A percentile compares a stretch with the other conserved stretches of the same genome.
These are phyloP conservation scores for Poterioochromonas sp. DNA, from an alignment of 352 stramenopile species.

Conservation along the genomic window DNA sequence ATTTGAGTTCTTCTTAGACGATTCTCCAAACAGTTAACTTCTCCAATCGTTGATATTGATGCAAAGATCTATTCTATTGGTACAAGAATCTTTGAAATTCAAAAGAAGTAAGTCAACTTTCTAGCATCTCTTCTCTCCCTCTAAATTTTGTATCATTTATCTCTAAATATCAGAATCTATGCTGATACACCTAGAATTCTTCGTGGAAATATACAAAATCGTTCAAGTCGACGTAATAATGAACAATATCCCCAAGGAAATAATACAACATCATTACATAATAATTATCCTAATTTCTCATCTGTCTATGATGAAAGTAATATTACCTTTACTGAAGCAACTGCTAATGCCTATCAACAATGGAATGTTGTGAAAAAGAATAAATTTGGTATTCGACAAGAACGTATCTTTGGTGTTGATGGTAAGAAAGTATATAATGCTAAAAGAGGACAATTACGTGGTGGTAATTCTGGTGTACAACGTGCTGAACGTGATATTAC, in stretches of 20 bases:
- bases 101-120: not conserved
- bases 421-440: constrained; percentile 49
- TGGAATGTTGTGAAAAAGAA: constrained; percentile 49
- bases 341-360: constrained; percentile 41
- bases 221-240: too few relatives aligned
- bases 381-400: constrained; percentile 44
- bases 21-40: not conserved
- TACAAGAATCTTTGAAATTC: not conserved
- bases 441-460: constrained; percentile 36
- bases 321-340: constrained; percentile 27
- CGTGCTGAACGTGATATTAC: constrained; percentile 6
- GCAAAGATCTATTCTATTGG: not conserved
- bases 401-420: constrained; percentile 47
- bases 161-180: not conserved
- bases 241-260: too few relatives aligned
- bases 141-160: not conserved
- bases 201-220: too few relatives aligned
- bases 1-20: too few relatives aligned
- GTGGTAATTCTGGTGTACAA: not conserved
- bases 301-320: not conserved
- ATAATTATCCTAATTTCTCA: too few relatives aligned
- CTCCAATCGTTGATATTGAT: not conserved
- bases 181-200: too few relatives aligned
- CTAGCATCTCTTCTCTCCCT: not conserved
- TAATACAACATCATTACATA: too few relatives aligned